A percentile compares a stretch with the other conserved stretches of the same genome.
Conservation (phyloP, 352 stramenopile species). For the Globisporangium solare region DNA sequence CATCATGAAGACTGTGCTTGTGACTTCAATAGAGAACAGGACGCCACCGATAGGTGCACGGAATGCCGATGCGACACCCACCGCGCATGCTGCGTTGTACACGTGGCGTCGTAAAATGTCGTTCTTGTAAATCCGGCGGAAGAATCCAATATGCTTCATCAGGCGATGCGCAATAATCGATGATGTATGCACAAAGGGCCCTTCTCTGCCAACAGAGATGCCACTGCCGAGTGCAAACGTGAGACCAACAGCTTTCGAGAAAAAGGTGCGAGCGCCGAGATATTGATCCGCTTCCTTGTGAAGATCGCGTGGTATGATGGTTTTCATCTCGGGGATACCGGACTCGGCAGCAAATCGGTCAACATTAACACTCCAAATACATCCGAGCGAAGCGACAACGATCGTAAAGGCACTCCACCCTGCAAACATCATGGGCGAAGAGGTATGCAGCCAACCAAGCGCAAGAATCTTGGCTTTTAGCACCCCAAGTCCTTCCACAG, state of each 20-base stretch:
- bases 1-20: conserved; percentile 66
- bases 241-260: conserved; percentile 87
- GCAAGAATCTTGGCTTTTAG: conserved; percentile 16
- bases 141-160: conserved; percentile 70
- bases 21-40: conserved; percentile 90
- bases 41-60: conserved; percentile 86
- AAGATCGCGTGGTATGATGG: conserved; percentile 63
- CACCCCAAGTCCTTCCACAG: conserved; percentile 17
- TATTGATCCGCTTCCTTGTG: conserved; percentile 41
- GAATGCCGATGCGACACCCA: conserved; percentile 87
- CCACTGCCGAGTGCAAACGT: conserved; percentile 88
- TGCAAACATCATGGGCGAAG: conserved; percentile 18
- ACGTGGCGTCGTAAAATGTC: conserved; percentile 75
- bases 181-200: conserved; percentile 93
- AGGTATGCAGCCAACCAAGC: conserved; percentile 11
- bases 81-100: conserved; percentile 83
- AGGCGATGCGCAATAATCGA: conserved; percentile 83
- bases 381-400: conserved; percentile 23
- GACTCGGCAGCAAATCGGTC: conserved; percentile 50
- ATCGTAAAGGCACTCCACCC: conserved; percentile 35
- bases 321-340: conserved; percentile 77
- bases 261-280: conserved; percentile 38
- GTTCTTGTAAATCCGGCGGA: conserved; percentile 58
- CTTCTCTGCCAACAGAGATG: conserved; percentile 95
- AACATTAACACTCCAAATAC: conserved; percentile 39